Base-by-base conservation (phyloP, 768 basidiomycete species). In the Amanita inopinata region DNA sequence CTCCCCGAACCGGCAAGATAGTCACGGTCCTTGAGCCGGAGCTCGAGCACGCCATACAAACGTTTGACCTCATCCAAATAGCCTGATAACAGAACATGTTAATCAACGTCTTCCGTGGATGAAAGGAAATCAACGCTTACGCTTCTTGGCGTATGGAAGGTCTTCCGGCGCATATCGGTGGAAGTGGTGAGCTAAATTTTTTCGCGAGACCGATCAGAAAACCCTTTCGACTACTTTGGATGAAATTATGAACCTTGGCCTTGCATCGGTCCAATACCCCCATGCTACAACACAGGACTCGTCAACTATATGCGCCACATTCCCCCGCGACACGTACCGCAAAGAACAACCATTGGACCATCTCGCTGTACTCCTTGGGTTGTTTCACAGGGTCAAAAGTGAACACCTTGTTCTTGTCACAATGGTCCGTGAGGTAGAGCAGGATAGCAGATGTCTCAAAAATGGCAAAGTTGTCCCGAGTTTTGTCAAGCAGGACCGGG, bases 331-430 rank as follows among this genome's bases (percentile, higher is more conserved):
- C 9, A 44, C 56, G 45, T 47, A 81, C 81, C 10, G 78, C 73
- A 50, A 90, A 92, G 66, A 90, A 87, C 39, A 91, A 77, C 91
- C 88, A 93, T 54, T 88, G 87, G 15, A 87, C 53, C 63, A 77
- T 69, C 61, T 83, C 79, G 53, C 76, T 82, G 53, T 80, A 77
- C 24, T 78, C 67, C 34, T 83, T 67, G 3, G 76, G 69, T 2
- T 74, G 62, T 11, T 54, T 65, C 14, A 51, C 60, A 3, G 67
- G 61, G 50, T 81, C 70, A 60, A 83, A 89, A 51, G 63, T 72
- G 53, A 91, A 83, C 51, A 74, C 70, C 57, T 70, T 61, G 14
- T 84, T 74, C 50, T 69, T 78, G 61, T 94, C 91, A 53, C 83
- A 91, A 55, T 82, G 76, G 55, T 87, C 80, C 15, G 70, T 70